These are phyloP conservation scores for Solioccasus polychromus DNA, from an alignment of 768 basidiomycete species.

Conservation along the genomic window DNA sequence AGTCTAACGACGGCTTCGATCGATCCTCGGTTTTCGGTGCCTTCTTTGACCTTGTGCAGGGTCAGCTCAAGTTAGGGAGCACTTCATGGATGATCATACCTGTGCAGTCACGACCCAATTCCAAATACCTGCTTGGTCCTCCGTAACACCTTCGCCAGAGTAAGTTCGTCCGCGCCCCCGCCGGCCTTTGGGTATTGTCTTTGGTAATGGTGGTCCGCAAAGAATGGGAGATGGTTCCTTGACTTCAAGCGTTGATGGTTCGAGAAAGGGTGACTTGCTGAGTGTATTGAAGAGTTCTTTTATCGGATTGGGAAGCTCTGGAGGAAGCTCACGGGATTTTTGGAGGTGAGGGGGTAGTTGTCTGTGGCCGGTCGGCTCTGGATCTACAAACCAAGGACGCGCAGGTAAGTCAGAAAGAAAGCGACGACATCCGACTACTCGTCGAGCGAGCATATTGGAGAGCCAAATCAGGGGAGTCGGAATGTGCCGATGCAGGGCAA, in stretches of 20 bases:
- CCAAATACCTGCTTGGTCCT: constrained; percentile 63
- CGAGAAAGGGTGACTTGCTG: constrained; percentile 63
- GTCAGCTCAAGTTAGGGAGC: not conserved
- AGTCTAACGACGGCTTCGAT: constrained; percentile 72
- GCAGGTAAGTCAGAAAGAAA: constrained; percentile 9
- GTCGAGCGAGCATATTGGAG: constrained; percentile 23
- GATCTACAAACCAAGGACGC: constrained; percentile 70
- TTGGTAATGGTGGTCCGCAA: constrained; percentile 60
- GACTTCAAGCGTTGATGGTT: constrained; percentile 55
- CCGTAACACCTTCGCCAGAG: constrained; percentile 56
- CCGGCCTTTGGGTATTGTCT: constrained; percentile 53
- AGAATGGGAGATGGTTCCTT: constrained; percentile 47
- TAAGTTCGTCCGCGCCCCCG: constrained; percentile 67
- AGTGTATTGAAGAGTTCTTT: constrained; percentile 58
- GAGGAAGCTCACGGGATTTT: constrained; percentile 38
- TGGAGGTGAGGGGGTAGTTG: constrained; percentile 27
- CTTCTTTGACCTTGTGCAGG: constrained; percentile 68
- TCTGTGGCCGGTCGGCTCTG: constrained; percentile 24
- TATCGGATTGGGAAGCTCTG: constrained; percentile 49
- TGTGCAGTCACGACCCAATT: constrained; percentile 74
- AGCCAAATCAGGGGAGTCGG: constrained; percentile 12
- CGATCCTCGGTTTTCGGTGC: constrained; percentile 74
- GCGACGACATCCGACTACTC: constrained; percentile 5
- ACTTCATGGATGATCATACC: constrained; percentile 34
- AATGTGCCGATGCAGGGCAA: constrained; percentile 8